phyloP scores from a whole-genome alignment of 2,329 filamentous ascomycete genomes.

The Byssochlamys sp. region DNA sequence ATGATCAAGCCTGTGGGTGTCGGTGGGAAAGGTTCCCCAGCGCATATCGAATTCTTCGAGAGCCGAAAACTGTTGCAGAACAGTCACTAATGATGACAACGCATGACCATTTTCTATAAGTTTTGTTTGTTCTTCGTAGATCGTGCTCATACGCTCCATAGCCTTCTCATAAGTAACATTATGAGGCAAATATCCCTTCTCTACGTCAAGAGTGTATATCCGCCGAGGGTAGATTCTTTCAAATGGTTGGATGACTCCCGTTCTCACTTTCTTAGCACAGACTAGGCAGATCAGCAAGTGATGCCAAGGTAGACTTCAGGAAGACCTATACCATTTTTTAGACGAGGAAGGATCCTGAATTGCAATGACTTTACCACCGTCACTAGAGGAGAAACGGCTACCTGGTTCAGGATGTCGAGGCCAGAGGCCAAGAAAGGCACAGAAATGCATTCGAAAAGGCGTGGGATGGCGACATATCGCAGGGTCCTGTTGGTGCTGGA shows the following conservation, averaged over 20 bases:
- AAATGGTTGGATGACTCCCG: background rate
- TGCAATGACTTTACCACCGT: background rate
- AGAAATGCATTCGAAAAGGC: background rate
- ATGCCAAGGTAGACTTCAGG: too few species aligned
- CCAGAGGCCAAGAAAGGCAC: background rate
- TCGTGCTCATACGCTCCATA: background rate
- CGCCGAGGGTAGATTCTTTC: background rate
- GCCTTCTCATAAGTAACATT: background rate
- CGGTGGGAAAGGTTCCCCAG: too few species aligned
- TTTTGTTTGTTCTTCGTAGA: background rate
- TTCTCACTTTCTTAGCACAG: background rate
- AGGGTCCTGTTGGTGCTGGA: background rate
- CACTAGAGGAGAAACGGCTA: background rate
- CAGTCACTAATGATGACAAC: background rate
- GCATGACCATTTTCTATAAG: background rate
- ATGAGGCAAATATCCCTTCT: background rate
- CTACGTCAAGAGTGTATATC: rapidly evolving
- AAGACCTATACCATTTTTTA: background rate
- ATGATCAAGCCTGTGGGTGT: background rate
- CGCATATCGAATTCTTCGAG: background rate
- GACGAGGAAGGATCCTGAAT: background rate
- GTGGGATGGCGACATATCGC: background rate
- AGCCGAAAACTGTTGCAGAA: background rate
- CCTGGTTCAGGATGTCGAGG: background rate
- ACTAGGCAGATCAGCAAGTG: background rate